Percentiles rank a stretch among this genome's conserved stretches.
Conservation (phyloP, 139 green algal genomes). For the Chlorella sp. region DNA sequence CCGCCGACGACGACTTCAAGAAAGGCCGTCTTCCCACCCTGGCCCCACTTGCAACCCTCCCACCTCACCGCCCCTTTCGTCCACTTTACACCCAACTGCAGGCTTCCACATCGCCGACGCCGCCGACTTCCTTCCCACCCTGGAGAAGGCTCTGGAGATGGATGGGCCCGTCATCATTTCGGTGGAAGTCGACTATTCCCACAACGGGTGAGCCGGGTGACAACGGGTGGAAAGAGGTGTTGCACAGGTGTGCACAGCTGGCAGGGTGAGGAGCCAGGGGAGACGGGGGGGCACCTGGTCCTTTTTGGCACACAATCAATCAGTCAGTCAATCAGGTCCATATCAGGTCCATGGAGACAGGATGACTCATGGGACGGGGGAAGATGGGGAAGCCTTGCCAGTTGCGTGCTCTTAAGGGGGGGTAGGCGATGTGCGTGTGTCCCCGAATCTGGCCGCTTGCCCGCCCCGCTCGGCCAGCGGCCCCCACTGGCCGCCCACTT, state of each 20-base stretch:
- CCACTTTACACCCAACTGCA: not conserved
- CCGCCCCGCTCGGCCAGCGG: not conserved
- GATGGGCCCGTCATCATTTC: conserved; percentile 23
- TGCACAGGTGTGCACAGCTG: too few relatives aligned
- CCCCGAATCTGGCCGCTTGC: not conserved
- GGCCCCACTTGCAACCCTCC: not conserved
- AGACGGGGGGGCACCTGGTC: too few relatives aligned
- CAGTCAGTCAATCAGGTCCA: too few relatives aligned
- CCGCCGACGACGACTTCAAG: too few relatives aligned
- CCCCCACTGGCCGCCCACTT: not conserved
- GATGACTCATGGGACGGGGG: too few relatives aligned
- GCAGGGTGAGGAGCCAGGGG: too few relatives aligned
- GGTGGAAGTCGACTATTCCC: conserved; percentile 28
- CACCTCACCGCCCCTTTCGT: not conserved
- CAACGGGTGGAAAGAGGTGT: too few relatives aligned
- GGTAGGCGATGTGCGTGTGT: too few relatives aligned
- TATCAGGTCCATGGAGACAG: too few relatives aligned
- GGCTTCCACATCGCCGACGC: not conserved
- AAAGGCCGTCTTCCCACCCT: too few relatives aligned
- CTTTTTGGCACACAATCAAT: too few relatives aligned
- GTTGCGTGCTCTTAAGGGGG: not conserved
- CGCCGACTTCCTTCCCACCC: conserved; percentile 2
- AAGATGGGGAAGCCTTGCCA: not conserved
- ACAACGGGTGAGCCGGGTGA: conserved; percentile 4
- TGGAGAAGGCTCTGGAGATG: conserved; percentile 13